Evolutionary conservation across 306 rosid species (phyloP), one percentile per base, ranked within the genome.

Genomic region (Mucuna pruriens): DNA sequence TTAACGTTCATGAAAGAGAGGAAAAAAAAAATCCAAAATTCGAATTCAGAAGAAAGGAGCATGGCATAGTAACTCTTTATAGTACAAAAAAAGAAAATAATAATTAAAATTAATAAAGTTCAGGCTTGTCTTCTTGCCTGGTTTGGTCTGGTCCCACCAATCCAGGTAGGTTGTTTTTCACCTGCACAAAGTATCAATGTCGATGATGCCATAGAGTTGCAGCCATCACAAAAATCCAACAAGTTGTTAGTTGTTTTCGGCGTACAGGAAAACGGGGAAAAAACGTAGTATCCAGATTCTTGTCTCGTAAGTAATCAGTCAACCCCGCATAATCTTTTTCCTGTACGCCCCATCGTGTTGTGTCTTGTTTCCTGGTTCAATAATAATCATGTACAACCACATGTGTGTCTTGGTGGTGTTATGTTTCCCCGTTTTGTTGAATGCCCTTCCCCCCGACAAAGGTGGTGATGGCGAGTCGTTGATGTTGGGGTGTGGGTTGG

Each of bases 401-500:
- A 15, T 5, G 0, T 44, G 8, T 17, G 2, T 69, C 15, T 63
- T 73, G 3, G 1, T 71, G 23, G 5, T 55, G 2, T 1, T 84
- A 4, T 79, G 13, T 5, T 12, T 82, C 29, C 19, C 31, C 2
- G 26, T 69, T 29, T 19, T 61, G 61, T 72, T 79, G 75, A 84
- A 79, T 40, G 49, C 82, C 17, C 12, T 22, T 13, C 36, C 34
- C 22, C 74, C 82, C 12, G 34, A 9, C 23, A 8, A 26, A 2
- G 57, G 36, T 10, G 12, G 16, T 3, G 54, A 33, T 4, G 5
- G 12, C 4, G 71, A 68, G 6, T 36, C 86, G 16, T 44, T 84
- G 33, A n/a, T 82, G 36, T 46, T 86, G 46, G 83, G 91, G 0
- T 85, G 87, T 29, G 91, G 88, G 1, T 19, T 82, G 9, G 80